These are phyloP conservation scores for Rhodotorula toruloides DNA, from an alignment of 768 basidiomycete genomes.

Conservation along the genomic window DNA sequence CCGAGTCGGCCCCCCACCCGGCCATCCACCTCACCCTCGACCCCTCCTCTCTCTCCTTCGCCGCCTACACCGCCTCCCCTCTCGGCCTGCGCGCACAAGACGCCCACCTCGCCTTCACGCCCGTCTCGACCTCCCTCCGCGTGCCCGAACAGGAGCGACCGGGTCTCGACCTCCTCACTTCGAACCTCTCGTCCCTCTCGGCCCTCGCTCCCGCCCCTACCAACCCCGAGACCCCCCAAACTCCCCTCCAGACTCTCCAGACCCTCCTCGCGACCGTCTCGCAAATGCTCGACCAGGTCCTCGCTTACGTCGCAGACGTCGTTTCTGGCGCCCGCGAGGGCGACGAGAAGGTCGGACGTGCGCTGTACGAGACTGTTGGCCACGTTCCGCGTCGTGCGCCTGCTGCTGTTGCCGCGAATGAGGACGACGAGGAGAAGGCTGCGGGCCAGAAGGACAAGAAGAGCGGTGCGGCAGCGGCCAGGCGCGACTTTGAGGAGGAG, in stretches of 20 bases:
- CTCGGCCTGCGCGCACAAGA: slow-evolving; percentile 65
- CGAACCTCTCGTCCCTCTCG: slow-evolving; percentile 13
- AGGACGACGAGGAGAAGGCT: neutral
- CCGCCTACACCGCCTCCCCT: slow-evolving; percentile 76
- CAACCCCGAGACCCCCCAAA: slow-evolving; percentile 41
- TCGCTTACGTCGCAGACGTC: slow-evolving; percentile 75
- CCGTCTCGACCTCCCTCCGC: slow-evolving; percentile 78
- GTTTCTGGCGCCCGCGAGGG: slow-evolving; percentile 70
- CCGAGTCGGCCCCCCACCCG: slow-evolving; percentile 80
- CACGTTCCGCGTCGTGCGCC: slow-evolving; percentile 52
- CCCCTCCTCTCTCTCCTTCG: slow-evolving; percentile 75
- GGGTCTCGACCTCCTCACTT: slow-evolving; percentile 59
- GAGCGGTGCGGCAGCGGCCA: slow-evolving; percentile 52
- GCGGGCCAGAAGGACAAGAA: neutral
- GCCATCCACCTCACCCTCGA: slow-evolving; percentile 88
- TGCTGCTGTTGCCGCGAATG: neutral
- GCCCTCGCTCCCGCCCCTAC: neutral
- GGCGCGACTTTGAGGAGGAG: slow-evolving; percentile 53
- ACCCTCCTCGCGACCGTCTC: slow-evolving; percentile 65
- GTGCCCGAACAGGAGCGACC: slow-evolving; percentile 78
- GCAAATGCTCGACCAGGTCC: slow-evolving; percentile 74
- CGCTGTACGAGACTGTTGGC: slow-evolving; percentile 79
- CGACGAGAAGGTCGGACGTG: slow-evolving; percentile 79
- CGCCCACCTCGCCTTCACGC: slow-evolving; percentile 94
- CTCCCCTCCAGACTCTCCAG: slow-evolving; percentile 72